A percentile compares a stretch with the other conserved stretches of the same genome.
phyloP scores from a whole-genome alignment of 1,139 yeast species.

The Pichia sp. region DNA sequence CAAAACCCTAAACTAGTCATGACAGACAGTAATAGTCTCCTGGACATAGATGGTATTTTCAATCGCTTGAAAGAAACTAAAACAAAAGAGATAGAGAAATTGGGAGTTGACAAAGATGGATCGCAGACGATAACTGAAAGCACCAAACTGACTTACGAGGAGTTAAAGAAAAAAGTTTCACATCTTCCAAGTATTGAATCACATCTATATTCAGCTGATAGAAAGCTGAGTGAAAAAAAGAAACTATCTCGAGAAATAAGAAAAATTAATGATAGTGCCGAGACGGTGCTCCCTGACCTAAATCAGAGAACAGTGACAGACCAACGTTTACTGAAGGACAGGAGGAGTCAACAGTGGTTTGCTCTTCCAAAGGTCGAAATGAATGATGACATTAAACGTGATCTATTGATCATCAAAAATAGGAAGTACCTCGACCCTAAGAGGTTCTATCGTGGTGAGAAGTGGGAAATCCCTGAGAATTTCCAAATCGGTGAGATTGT shows the following conservation, averaged over 20 bases:
- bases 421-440: slow-evolving; percentile 93
- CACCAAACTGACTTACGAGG: slow-evolving; percentile 23
- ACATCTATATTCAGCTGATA: slow-evolving; percentile 5
- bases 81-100: slow-evolving; percentile 4
- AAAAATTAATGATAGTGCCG: slow-evolving; percentile 51
- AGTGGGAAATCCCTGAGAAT: slow-evolving; percentile 73
- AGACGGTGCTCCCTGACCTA: slow-evolving; percentile 25
- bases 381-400: slow-evolving; percentile 71
- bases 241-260: slow-evolving; percentile 16
- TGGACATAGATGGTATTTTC: slow-evolving; percentile 27
- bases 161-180: slow-evolving; percentile 24
- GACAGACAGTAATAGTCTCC: not conserved
- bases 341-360: slow-evolving; percentile 63
- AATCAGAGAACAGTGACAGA: slow-evolving; percentile 27
- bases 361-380: slow-evolving; percentile 76
- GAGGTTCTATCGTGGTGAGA: slow-evolving; percentile 87
- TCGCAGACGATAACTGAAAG: not conserved
- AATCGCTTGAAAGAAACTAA: slow-evolving; percentile 18
- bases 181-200: slow-evolving; percentile 25
- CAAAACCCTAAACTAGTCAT: not conserved
- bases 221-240: not conserved
- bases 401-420: slow-evolving; percentile 72
- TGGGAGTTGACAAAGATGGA: not conserved
- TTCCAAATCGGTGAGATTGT: slow-evolving; percentile 88
- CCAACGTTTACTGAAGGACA: slow-evolving; percentile 38